A percentile compares a stretch with the other conserved stretches of the same genome.
phyloP scores from a whole-genome alignment of 441 rosid species.

The Adansonia rubrostipa region DNA sequence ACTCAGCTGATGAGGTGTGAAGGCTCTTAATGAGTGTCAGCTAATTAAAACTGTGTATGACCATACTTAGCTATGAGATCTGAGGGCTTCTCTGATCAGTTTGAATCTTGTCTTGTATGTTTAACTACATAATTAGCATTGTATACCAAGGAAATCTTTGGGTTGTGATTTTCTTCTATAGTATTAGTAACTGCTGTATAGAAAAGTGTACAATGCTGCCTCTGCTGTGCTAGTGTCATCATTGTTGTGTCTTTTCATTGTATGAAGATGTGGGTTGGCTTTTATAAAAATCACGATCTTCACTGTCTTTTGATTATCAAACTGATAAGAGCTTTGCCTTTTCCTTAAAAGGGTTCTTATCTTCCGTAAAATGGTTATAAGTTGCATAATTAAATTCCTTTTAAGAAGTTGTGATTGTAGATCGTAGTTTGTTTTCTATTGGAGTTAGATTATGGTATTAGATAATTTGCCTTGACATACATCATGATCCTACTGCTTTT shows the following conservation, averaged over 20 bases:
- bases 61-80: constrained; percentile 50
- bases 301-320: not conserved
- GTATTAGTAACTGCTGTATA: not conserved
- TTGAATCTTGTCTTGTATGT: not conserved
- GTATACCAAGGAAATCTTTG: not conserved
- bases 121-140: not conserved
- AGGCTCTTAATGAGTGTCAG: constrained; percentile 35
- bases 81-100: constrained; percentile 39
- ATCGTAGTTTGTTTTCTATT: not conserved
- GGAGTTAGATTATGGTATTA: not conserved
- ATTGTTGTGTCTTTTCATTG: not conserved
- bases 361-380: not conserved
- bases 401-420: not conserved
- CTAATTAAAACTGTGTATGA: constrained; percentile 32
- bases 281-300: not conserved
- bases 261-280: not conserved
- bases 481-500: not conserved
- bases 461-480: not conserved
- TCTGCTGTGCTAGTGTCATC: not conserved
- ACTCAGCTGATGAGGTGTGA: constrained; percentile 13
- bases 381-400: not conserved
- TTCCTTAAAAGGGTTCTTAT: not conserved
- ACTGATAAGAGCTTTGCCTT: not conserved
- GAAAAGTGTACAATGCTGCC: not conserved
- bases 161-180: not conserved